Evolutionary conservation across 306 rosid genomes (phyloP).

Genomic region (Citrullus colocynthis): DNA sequence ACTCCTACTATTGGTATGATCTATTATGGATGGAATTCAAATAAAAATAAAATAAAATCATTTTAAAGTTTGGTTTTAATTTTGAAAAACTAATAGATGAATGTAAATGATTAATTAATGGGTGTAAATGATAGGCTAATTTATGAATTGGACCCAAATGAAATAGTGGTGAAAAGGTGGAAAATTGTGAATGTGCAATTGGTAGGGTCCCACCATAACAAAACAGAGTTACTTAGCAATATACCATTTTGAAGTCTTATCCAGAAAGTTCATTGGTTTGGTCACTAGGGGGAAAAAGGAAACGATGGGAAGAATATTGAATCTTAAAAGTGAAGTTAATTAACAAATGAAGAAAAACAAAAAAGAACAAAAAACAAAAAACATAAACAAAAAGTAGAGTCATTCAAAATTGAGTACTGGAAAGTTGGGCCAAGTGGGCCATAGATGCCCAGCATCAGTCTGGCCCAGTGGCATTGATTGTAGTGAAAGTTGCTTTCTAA

Average conservation of each 20-base stretch:
- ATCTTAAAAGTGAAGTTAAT: not conserved
- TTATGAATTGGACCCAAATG: not conserved
- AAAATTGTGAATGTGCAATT: not conserved
- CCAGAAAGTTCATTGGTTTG: not conserved
- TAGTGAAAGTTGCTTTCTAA: not conserved
- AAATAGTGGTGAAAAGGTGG: not conserved
- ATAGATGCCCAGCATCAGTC: not conserved
- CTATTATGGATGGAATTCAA: too few species aligned
- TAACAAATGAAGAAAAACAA: not conserved
- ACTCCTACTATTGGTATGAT: too few species aligned
- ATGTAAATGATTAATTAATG: too few species aligned
- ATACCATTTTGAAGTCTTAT: not conserved
- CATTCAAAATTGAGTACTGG: not conserved
- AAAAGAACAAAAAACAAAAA: not conserved
- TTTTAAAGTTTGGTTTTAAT: too few species aligned
- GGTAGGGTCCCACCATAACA: not conserved
- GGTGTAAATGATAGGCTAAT: not conserved
- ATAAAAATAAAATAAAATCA: too few species aligned
- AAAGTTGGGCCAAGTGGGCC: constrained; percentile 8
- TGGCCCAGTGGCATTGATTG: not conserved
- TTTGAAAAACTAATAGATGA: too few species aligned
- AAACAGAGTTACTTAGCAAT: not conserved
- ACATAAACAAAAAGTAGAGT: not conserved
- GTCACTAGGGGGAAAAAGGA: not conserved
- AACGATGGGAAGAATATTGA: not conserved